Evolutionary conservation across 2,329 filamentous ascomycete species (phyloP), one percentile per base, ranked within the genome.

Genomic region (Fusarium verrucosum): DNA sequence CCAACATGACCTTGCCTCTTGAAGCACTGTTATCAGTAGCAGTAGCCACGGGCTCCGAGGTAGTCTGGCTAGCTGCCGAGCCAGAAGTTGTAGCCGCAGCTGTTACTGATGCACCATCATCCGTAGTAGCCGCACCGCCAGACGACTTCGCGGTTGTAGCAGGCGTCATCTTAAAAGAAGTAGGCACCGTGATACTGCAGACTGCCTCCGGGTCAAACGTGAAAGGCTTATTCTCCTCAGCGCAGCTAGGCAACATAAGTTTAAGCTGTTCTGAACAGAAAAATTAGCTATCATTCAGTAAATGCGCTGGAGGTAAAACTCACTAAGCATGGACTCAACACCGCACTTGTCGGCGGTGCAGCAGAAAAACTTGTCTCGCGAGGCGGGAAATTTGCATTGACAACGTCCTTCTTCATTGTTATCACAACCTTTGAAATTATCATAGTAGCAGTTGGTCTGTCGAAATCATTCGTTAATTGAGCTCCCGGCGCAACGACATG

Each of bases 361-460:
- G 17, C 55, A 58, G 14, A 58, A 13, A 13, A 42, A 58, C 0
- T 58, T 58, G 17, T 58, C 37, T 3, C 55, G 38, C 43, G n/a
- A n/a, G n/a, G n/a, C n/a, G n/a, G n/a, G n/a, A n/a, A n/a, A n/a
- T n/a, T n/a, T n/a, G n/a, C n/a, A n/a, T n/a, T n/a, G n/a, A n/a
- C n/a, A n/a, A n/a, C n/a, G n/a, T n/a, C n/a, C n/a, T n/a, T n/a
- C n/a, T n/a, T n/a, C n/a, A n/a, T n/a, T n/a, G n/a, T n/a, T n/a
- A n/a, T n/a, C n/a, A n/a, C n/a, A n/a, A n/a, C n/a, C n/a, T n/a
- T n/a, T n/a, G n/a, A n/a, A n/a, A n/a, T n/a, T n/a, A 1, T 58
- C 41, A 7, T 43, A 58, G 30, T 42, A 58, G 5, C 55, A 58
- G 10, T 23, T 14, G 7, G 58, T 58, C 55, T 58, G 13, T 6